Conservation (phyloP, 208 protist species). For the Jaenimonas drosophilae region DNA sequence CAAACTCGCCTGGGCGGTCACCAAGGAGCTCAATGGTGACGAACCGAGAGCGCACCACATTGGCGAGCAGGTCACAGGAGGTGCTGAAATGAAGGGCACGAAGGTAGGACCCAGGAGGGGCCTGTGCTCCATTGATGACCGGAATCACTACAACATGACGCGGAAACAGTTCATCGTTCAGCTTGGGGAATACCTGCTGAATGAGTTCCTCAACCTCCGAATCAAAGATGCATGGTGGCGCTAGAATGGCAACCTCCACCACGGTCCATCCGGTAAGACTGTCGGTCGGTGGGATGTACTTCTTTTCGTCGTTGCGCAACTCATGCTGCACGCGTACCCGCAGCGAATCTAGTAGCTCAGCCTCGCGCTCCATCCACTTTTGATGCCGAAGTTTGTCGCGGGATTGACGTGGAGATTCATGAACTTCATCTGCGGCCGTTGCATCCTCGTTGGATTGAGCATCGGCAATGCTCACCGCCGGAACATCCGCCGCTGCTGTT, state of each 20-base stretch:
- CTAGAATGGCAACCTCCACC: conserved; percentile 68
- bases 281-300: conserved; percentile 20
- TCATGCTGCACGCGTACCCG: too few relatives aligned
- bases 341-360: conserved; percentile 1
- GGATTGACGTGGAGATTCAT: too few relatives aligned
- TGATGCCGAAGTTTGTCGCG: too few relatives aligned
- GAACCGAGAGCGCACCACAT: conserved; percentile 45
- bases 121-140: conserved; percentile 19
- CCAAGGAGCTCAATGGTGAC: conserved; percentile 70
- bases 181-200: conserved; percentile 39
- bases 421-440: background rate
- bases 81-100: conserved; percentile 25
- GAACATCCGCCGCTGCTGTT: too few relatives aligned
- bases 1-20: conserved; percentile 62
- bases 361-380: background rate
- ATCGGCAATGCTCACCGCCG: background rate
- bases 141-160: conserved; percentile 28
- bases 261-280: conserved; percentile 54
- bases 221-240: conserved; percentile 66
- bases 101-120: conserved; percentile 24
- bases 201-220: conserved; percentile 52
- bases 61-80: conserved; percentile 30
- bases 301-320: background rate
- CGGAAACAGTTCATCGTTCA: conserved; percentile 49
- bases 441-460: background rate